Evolutionary conservation across 225 moss, liverwort and hornwort genomes (phyloP).

Genomic region (Rhytidiadelphus loreus): DNA sequence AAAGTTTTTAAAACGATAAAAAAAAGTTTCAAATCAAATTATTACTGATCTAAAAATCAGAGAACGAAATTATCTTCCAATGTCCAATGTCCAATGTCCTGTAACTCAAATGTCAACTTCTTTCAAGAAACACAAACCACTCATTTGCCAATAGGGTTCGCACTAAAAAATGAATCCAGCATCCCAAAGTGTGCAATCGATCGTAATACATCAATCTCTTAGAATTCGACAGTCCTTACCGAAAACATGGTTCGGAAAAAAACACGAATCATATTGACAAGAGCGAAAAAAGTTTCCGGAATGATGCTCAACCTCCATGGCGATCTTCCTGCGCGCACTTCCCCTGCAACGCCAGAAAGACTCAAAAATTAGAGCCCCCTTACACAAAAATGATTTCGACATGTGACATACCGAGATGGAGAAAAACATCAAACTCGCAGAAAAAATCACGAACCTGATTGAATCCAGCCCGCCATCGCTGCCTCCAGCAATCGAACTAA

Average conservation of each 20-base stretch:
- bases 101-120: not conserved
- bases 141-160: not conserved
- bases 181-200: not conserved
- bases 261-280: constrained; percentile 5
- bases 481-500: not conserved
- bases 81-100: not conserved
- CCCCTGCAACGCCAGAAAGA: constrained; percentile 17
- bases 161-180: not conserved
- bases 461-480: constrained; percentile 24
- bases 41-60: not conserved
- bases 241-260: constrained; percentile 54
- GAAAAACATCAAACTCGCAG: not conserved
- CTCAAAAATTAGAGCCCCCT: not conserved
- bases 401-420: not conserved
- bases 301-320: constrained; percentile 57
- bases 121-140: not conserved
- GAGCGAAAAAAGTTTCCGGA: constrained; percentile 20
- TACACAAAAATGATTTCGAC: not conserved
- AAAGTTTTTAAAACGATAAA: not conserved
- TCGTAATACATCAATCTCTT: not conserved
- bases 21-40: not conserved
- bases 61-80: not conserved
- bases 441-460: not conserved
- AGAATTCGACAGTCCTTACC: not conserved
- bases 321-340: constrained; percentile 21